These are phyloP conservation scores for Sanghuangporus weigelae DNA, from an alignment of 1,284 basidiomycete species.

Conservation along the genomic window DNA sequence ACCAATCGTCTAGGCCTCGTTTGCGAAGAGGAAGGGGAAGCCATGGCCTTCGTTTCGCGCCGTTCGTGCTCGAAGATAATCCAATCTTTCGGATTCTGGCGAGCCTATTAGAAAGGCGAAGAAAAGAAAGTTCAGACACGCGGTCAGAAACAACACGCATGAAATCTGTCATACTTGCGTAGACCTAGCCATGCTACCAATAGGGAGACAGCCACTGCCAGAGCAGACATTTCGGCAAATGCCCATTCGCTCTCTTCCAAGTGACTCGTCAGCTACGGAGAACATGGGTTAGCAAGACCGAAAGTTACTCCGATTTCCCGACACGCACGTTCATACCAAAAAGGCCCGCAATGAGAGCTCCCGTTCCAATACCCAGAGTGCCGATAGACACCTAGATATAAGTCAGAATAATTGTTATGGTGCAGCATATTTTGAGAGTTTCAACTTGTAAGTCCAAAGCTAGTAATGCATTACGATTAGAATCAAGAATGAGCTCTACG, in stretches of 20 bases:
- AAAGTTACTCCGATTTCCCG: constrained; percentile 9
- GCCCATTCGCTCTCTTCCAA: constrained; percentile 65
- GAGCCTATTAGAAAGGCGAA: constrained; percentile 29
- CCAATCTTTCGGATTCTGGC: constrained; percentile 47
- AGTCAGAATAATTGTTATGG: constrained; percentile 7
- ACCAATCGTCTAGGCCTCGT: constrained; percentile 27
- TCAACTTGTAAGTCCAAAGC: constrained; percentile 85
- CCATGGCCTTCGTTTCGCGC: constrained; percentile 36
- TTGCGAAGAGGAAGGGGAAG: constrained; percentile 54
- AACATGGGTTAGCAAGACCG: constrained; percentile 17
- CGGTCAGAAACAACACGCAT: neutral
- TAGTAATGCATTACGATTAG: constrained; percentile 89
- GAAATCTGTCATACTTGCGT: constrained; percentile 41
- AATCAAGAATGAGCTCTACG: constrained; percentile 94
- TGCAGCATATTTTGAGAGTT: constrained; percentile 2
- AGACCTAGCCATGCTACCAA: constrained; percentile 57
- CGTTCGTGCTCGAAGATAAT: constrained; percentile 33
- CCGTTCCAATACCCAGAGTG: constrained; percentile 89
- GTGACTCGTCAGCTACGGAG: constrained; percentile 57
- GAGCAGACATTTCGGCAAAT: constrained; percentile 57
- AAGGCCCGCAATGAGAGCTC: constrained; percentile 86
- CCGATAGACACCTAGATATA: constrained; percentile 75
- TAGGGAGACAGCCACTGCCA: constrained; percentile 48
- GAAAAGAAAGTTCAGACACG: neutral
- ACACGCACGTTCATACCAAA: constrained; percentile 93